A percentile compares a stretch with the other conserved stretches of the same genome.
Conservation (phyloP, 2,329 filamentous ascomycete species). For the Calonectria pseudoturangicola region DNA sequence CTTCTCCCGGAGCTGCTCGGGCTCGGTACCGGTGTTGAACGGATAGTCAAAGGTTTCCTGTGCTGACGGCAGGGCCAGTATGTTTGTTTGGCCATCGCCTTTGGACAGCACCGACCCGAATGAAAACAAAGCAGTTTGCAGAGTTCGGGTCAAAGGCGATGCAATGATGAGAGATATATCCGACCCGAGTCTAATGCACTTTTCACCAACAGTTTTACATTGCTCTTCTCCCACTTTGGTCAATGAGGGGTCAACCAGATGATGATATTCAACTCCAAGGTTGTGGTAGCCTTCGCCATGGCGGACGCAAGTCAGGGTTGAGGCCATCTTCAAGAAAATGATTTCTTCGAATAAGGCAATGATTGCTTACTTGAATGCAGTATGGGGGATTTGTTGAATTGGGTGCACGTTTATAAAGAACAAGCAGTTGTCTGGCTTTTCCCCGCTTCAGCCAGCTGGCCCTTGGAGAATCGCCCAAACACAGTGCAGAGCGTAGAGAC, state of each 20-base stretch:
- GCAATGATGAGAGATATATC: not conserved
- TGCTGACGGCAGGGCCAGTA: not conserved
- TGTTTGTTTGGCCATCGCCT: not conserved
- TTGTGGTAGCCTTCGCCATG: slow-evolving; percentile 9
- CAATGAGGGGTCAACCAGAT: slow-evolving; percentile 5
- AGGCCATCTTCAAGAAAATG: not conserved
- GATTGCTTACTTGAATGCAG: not conserved
- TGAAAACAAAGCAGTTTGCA: not conserved
- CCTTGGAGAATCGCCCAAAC: not conserved
- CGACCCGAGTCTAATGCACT: not conserved
- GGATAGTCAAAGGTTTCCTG: slow-evolving; percentile 5
- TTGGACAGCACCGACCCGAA: not conserved
- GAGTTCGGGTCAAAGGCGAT: slow-evolving; percentile 1
- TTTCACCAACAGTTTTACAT: not conserved
- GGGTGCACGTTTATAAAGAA: not conserved
- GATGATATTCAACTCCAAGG: not conserved
- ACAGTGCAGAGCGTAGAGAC: not conserved
- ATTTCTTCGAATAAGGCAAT: not conserved
- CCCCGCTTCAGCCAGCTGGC: not conserved
- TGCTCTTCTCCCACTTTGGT: not conserved
- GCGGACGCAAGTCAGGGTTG: slow-evolving; percentile 7
- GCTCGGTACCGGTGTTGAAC: not conserved
- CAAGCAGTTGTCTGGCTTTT: not conserved
- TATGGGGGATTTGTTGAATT: not conserved
- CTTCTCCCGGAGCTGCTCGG: not conserved